A percentile compares a stretch with the other conserved stretches of the same genome.
Evolutionary conservation across 371 early-diverging fungal species (phyloP).

Genomic region (Mucor saturninus): DNA sequence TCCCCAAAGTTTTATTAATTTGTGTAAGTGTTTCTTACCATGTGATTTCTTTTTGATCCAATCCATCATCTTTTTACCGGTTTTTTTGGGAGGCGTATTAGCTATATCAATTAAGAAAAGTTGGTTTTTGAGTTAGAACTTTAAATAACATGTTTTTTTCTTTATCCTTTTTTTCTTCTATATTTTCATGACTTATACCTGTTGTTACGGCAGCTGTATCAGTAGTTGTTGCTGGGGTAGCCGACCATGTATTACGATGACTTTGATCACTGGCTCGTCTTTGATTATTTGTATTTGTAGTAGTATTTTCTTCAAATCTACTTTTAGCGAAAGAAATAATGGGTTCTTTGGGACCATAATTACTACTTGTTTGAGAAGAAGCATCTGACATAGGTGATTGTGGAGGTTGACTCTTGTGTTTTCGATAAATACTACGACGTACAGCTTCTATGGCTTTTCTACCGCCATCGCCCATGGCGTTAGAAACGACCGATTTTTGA

Average conservation of each 20-base stretch:
- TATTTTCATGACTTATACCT: too few species aligned
- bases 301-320: slow-evolving; percentile 17
- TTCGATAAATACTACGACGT: slow-evolving; percentile 28
- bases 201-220: too few species aligned
- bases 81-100: slow-evolving; percentile 30
- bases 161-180: too few species aligned
- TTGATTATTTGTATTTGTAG: too few species aligned
- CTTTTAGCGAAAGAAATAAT: slow-evolving; percentile 8
- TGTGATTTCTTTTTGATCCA: slow-evolving; percentile 71
- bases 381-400: neutral
- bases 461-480: slow-evolving; percentile 17
- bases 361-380: neutral
- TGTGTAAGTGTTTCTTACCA: slow-evolving; percentile 33
- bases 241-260: slow-evolving; percentile 18
- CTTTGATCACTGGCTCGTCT: too few species aligned
- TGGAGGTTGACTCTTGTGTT: slow-evolving; percentile 19
- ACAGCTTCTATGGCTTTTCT: slow-evolving; percentile 24
- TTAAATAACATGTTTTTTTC: too few species aligned
- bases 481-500: slow-evolving; percentile 8
- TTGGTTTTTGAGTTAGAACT: too few species aligned
- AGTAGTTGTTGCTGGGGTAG: neutral
- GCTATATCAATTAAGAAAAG: neutral
- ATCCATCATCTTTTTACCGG: slow-evolving; percentile 72
- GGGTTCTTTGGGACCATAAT: slow-evolving; percentile 13
- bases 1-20: neutral